Evolutionary conservation across 2,329 filamentous ascomycete genomes (phyloP), one percentile per base, ranked within the genome.

Genomic region (Neopestalotiopsis sp.): DNA sequence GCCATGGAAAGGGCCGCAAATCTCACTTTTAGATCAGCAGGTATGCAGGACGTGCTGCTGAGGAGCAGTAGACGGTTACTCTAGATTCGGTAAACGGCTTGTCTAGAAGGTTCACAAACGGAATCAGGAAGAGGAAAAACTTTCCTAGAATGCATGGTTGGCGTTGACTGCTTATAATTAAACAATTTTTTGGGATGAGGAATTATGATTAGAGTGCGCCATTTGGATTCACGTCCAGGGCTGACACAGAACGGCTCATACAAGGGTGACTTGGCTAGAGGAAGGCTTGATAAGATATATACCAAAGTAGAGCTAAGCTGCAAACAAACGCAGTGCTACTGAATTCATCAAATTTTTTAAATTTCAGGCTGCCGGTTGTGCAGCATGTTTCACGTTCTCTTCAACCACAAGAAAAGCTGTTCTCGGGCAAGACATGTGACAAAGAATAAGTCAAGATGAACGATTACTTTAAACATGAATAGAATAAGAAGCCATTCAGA

Each of bases 111-210:
- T 52, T 9, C 45, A 45, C 7, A 63, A 7, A 34, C 24, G 30
- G 32, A 45, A 38, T 24, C 32, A 24, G n/a, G 62, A 24, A 28
- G 30, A 12, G 34, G 17, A 32, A 42, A 40, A 65, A 20, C n/a
- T 20, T 52, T 24, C 20, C 60, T 65, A 56, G 45, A 65, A 17
- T 65, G 40, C 62, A 65, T 49, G 62, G 40, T 65, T 65, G 62
- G 62, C 62, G 62, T 65, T 65, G 62, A 40, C 38, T 65, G 34
- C 40, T 65, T 59, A 61, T 62, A 20, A 68, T 67, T 49, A 49
- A 67, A 13, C n/a, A 34, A 62, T 65, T 28, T 65, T 30, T 20
- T 49, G 34, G 62, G 62, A 65, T 34, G 9, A 20, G 65, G 59
- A 62, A n/a, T 62, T 20, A 20, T 20, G 59, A 38, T n/a, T 49